Base-by-base conservation (phyloP, 1,284 basidiomycete species). In the Phellopilus nigrolimitatus region DNA sequence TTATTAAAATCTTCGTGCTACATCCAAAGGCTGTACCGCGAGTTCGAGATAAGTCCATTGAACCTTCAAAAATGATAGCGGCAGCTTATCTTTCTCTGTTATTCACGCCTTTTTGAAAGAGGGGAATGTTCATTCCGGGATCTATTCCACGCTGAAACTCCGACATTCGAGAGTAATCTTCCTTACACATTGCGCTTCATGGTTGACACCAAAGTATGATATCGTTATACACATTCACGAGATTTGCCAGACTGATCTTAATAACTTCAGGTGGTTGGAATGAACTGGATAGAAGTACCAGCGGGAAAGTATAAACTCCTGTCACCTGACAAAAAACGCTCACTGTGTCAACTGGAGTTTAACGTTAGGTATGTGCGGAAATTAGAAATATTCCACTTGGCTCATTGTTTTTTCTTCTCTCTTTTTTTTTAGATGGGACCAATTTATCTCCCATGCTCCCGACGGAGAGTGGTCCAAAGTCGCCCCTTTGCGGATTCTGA, bases 211-310 rank as follows among this genome's bases (percentile, higher is more conserved):
- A 85, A 91, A 74, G 92, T 91, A 31, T 39, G 66, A 50, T 31
- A 45, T 34, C 17, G 22, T 44, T 5, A 27, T 51, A 38, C 10
- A n/a, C n/a, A n/a, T n/a, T n/a, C n/a, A n/a, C n/a, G n/a, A 33
- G 31, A 33, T 9, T n/a, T 33, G 31, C n/a, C 34, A 7, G 34
- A 21, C 57, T 39, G 3, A 51, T 34, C 42, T n/a, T 34, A 34
- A 51, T 31, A 6, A 57, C n/a, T n/a, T n/a, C n/a, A 95, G 90
- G 81, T 97, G 19, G 84, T 94, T 38, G 94, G 94, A 3, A 97
- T 97, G 94, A 97, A 95, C 64, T 97, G 94, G 94, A 85, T 97
- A 36, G 92, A 97, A 67, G 71, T 93, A 15, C 87, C 88, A 1
- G 82, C 84, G 1, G 88, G 89, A 1, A 82, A 81, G 59, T 97